These are phyloP conservation scores for Closterium sp. DNA, from an alignment of 139 green algal species.

Conservation along the genomic window DNA sequence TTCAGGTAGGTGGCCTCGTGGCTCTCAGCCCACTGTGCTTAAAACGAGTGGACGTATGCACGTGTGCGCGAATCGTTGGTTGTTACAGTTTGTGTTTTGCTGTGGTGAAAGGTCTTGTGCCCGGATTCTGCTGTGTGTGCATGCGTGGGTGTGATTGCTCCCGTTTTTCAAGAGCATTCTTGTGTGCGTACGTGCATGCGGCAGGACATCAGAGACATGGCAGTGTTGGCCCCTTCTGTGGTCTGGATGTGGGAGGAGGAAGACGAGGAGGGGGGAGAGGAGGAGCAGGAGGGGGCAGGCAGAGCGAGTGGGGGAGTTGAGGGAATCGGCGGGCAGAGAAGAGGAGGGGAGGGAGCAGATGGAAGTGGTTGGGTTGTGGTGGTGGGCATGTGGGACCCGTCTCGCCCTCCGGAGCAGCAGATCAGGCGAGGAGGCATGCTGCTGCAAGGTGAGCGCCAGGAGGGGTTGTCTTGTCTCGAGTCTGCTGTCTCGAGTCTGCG, in stretches of 20 bases:
- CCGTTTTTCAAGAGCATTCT: not conserved
- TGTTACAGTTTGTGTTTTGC: too few species aligned
- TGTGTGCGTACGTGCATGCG: not conserved
- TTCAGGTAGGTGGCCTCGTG: not conserved
- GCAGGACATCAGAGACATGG: not conserved
- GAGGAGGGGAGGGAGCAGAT: not conserved
- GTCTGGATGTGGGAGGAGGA: not conserved
- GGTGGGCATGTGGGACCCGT: not conserved
- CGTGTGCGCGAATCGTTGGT: too few species aligned
- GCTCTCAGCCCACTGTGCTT: too few species aligned
- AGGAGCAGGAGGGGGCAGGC: not conserved
- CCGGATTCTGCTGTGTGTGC: not conserved
- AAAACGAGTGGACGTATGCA: too few species aligned
- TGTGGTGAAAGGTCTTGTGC: too few species aligned
- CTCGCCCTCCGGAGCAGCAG: not conserved
- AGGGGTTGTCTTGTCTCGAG: not conserved
- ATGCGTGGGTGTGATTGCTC: not conserved
- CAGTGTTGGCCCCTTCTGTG: not conserved
- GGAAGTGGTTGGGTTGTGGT: not conserved
- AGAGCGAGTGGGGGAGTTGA: not conserved
- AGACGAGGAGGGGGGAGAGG: not conserved
- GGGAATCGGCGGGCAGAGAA: not conserved
- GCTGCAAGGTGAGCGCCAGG: not conserved
- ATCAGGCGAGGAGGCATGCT: not conserved
- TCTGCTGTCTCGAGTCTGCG: too few species aligned